A percentile compares a stretch with the other conserved stretches of the same genome.
Conservation (phyloP, 164 flowering plant genomes). For the Sextonia rubra region DNA sequence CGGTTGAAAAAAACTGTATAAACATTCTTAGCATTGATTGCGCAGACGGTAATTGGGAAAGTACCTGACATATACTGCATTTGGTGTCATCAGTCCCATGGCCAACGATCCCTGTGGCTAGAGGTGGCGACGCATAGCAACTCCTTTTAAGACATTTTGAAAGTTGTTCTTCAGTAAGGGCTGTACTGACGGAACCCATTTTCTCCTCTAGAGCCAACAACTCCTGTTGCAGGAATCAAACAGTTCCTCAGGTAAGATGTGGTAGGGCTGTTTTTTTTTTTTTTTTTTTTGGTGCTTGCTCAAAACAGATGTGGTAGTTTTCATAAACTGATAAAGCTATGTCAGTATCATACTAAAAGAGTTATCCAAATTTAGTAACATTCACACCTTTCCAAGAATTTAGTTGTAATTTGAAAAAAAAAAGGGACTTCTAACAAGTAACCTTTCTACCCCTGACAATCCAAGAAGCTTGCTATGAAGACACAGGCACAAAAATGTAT, state of each 20-base stretch:
- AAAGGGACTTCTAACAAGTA: neutral
- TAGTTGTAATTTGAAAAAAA: neutral
- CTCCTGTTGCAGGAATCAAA: slow-evolving; percentile 42
- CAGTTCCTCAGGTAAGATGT: neutral
- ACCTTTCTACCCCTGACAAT: neutral
- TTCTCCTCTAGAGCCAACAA: slow-evolving; percentile 85
- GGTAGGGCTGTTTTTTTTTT: too few relatives aligned
- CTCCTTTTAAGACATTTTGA: slow-evolving; percentile 52
- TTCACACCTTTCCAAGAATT: neutral
- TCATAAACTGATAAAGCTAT: too few relatives aligned
- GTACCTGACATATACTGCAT: slow-evolving; percentile 97
- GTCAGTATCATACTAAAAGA: neutral
- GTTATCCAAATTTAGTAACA: too few relatives aligned
- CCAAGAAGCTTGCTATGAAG: neutral
- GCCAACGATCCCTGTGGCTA: slow-evolving; percentile 10
- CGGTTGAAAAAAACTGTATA: neutral
- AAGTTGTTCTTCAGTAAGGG: slow-evolving; percentile 70
- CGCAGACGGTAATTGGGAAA: neutral
- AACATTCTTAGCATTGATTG: neutral
- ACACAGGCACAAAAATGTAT: neutral
- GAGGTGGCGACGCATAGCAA: slow-evolving; percentile 30
- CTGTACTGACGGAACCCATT: slow-evolving; percentile 96
- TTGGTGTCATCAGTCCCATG: slow-evolving; percentile 50
- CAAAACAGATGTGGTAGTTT: too few relatives aligned
- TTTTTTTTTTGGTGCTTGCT: too few relatives aligned